Evolutionary conservation across 805 yeast genomes (phyloP).

Genomic region (Teunomyces atbi): DNA sequence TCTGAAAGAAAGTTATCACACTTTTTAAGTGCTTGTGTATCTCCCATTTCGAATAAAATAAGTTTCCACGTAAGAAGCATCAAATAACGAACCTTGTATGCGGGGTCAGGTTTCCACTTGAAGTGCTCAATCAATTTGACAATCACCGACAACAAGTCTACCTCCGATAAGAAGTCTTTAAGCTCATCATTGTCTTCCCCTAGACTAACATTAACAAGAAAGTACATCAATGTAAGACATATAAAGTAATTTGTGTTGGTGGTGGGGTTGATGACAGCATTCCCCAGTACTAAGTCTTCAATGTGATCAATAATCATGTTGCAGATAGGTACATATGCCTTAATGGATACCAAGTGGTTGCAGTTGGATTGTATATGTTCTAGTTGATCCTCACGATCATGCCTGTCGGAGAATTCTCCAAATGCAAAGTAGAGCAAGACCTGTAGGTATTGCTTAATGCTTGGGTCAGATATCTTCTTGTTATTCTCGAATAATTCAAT

Average conservation of each 20-base stretch:
- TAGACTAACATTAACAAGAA: slow-evolving; percentile 26
- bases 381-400: slow-evolving; percentile 16
- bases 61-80: slow-evolving; percentile 53
- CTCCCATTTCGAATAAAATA: slow-evolving; percentile 64
- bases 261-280: neutral
- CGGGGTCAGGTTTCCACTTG: slow-evolving; percentile 51
- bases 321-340: slow-evolving; percentile 7
- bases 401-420: slow-evolving; percentile 21
- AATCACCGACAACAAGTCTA: slow-evolving; percentile 44
- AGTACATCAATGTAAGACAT: slow-evolving; percentile 34
- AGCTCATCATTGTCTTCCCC: slow-evolving; percentile 12
- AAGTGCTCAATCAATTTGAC: slow-evolving; percentile 58
- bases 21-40: slow-evolving; percentile 30
- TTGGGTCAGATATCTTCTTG: neutral
- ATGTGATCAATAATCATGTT: neutral
- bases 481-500: neutral
- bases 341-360: neutral
- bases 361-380: slow-evolving; percentile 13
- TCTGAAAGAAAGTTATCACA: slow-evolving; percentile 48
- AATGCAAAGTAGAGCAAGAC: slow-evolving; percentile 23
- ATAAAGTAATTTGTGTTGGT: slow-evolving; percentile 19
- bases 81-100: slow-evolving; percentile 54
- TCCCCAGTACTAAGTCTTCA: neutral
- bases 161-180: slow-evolving; percentile 19
- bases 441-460: slow-evolving; percentile 9